Percentiles rank a stretch among this genome's conserved stretches.
phyloP scores from a whole-genome alignment of 2,329 filamentous ascomycete genomes.

The Phaeosphaeria sp. region DNA sequence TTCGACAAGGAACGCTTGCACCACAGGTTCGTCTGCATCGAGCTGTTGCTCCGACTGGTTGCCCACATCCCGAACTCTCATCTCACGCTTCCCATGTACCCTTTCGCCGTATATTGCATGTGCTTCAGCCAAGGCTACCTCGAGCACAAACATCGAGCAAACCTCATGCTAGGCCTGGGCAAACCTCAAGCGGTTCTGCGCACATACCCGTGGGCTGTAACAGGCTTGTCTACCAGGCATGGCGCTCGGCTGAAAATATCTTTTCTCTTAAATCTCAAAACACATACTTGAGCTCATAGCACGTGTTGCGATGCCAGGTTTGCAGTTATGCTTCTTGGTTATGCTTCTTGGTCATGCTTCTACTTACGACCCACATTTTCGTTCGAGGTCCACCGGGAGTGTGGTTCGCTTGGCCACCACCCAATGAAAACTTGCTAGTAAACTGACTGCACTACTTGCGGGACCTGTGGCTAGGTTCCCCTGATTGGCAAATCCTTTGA shows the following conservation, averaged over 20 bases:
- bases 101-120: background rate
- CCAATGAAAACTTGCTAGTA: background rate
- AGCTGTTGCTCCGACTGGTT: constrained; percentile 1
- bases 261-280: background rate
- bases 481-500: background rate
- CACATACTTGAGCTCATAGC: background rate
- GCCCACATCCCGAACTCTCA: constrained; percentile 1
- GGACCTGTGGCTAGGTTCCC: background rate
- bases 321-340: background rate
- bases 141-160: background rate
- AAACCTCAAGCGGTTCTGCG: background rate
- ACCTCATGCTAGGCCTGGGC: background rate
- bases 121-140: background rate
- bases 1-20: constrained; percentile 3
- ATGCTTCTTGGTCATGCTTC: background rate
- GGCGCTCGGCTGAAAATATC: background rate
- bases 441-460: background rate
- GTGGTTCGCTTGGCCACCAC: background rate
- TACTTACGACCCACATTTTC: background rate
- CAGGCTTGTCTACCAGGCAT: background rate
- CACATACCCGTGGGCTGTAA: background rate
- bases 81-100: background rate
- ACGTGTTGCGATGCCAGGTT: background rate
- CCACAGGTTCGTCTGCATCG: constrained; percentile 12
- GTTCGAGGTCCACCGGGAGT: background rate